phyloP scores from a whole-genome alignment of 2,329 filamentous ascomycete genomes.

The Aspergillus uvarum region DNA sequence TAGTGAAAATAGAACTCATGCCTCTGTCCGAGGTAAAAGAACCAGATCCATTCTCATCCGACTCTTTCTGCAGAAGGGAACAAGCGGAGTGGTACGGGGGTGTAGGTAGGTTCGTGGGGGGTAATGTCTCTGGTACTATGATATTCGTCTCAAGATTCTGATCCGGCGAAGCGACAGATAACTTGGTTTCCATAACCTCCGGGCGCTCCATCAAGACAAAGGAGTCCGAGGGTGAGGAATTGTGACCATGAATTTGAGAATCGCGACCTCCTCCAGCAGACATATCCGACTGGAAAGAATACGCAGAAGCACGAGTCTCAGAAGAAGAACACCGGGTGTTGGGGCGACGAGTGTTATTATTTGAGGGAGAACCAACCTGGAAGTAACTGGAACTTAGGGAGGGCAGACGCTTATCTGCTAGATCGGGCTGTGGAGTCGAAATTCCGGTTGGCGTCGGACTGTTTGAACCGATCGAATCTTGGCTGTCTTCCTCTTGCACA shows the following conservation, averaged over 20 bases:
- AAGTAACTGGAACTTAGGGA: constrained; percentile 96
- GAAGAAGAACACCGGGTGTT: constrained; percentile 41
- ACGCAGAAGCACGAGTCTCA: constrained; percentile 27
- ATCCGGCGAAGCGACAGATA: constrained; percentile 28
- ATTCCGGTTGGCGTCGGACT: constrained; percentile 87
- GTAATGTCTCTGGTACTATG: constrained; percentile 30
- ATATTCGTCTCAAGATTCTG: constrained; percentile 26
- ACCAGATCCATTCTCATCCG: constrained; percentile 43
- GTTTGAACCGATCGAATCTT: constrained; percentile 61
- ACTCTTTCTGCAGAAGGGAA: constrained; percentile 46
- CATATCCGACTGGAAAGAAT: constrained; percentile 26
- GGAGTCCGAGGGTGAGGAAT: constrained; percentile 40
- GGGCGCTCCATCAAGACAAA: constrained; percentile 45
- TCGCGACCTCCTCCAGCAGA: constrained; percentile 25
- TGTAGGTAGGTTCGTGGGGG: constrained; percentile 41
- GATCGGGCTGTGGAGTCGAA: constrained; percentile 89
- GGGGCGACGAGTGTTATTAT: constrained; percentile 60
- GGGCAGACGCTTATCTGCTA: constrained; percentile 89
- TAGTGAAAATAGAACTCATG: constrained; percentile 44
- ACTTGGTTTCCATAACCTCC: constrained; percentile 31
- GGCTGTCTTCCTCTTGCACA: constrained; percentile 42
- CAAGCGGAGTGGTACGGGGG: constrained; percentile 46
- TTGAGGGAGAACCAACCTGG: constrained; percentile 94
- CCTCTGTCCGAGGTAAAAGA: constrained; percentile 39
- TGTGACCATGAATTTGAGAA: constrained; percentile 26